These are phyloP conservation scores for Diospyros lotus DNA, from an alignment of 148 eudicot species.

Conservation along the genomic window DNA sequence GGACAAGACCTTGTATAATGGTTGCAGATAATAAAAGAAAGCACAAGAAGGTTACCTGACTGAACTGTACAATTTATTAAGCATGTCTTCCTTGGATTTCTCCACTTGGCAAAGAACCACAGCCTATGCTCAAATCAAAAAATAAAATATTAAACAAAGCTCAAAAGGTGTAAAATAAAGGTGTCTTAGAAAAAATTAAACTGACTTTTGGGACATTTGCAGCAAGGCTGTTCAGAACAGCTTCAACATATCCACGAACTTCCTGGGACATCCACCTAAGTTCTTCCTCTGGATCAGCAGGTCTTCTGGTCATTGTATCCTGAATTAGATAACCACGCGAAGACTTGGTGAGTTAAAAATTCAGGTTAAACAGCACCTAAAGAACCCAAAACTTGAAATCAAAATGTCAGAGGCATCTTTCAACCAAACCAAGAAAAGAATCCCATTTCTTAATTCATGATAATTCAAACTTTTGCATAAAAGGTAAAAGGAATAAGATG, in stretches of 20 bases:
- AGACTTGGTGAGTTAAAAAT: constrained; percentile 1
- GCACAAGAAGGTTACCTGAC: constrained; percentile 38
- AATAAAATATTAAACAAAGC: neutral
- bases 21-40: neutral
- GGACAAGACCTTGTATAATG: neutral
- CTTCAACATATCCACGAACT: constrained; percentile 99
- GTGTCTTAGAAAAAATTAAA: neutral
- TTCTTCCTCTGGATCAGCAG: constrained; percentile 98
- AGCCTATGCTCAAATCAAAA: constrained; percentile 47
- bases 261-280: constrained; percentile 99
- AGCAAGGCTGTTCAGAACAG: constrained; percentile 89
- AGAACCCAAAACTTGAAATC: neutral
- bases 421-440: neutral
- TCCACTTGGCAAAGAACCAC: constrained; percentile 99
- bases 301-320: constrained; percentile 96
- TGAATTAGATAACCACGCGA: constrained; percentile 19
- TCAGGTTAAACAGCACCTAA: neutral
- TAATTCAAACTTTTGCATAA: neutral
- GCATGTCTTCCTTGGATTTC: constrained; percentile 99
- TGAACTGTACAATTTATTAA: constrained; percentile 87
- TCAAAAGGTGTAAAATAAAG: neutral
- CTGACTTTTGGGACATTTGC: constrained; percentile 96
- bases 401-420: neutral
- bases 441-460: neutral
- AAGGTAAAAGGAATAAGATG: neutral